Base-by-base conservation (phyloP, 768 basidiomycete species). In the Mycena leptocephala region DNA sequence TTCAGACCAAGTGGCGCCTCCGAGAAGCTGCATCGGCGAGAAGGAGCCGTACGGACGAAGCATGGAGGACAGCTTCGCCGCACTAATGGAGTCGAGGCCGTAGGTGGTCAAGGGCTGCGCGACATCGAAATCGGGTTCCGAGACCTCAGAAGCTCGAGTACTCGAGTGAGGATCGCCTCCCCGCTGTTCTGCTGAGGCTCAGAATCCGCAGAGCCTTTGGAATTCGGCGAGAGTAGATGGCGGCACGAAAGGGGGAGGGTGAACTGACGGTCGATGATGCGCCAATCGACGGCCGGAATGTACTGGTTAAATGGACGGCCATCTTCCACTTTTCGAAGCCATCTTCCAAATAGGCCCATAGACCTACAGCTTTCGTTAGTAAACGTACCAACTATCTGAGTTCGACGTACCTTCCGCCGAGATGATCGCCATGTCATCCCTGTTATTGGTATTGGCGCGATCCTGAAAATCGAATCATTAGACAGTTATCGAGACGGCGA, bases 271-370 rank as follows among this genome's bases (percentile, higher is more conserved):
- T 13, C 10, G n/a, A 22, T 13, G 48, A 28, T 32, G 35, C 39
- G 39, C 39, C 26, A 73, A 26, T 73, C 64, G 41, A 73, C 5
- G 43, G 66, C 72, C 3, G 72, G 72, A 11, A 73, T 66, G 37
- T 73, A 73, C 35, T 67, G 63, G 22, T 73, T 73, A 16, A 73
- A 66, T 28, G 72, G 63, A 3, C 13, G 14, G 37, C 37, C 22
- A 28, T 58, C 43, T 13, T 66, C 55, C 18, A 73, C 3, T 13
- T 73, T 66, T 35, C 41, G 41, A 18, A 73, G 64, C 64, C 72
- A 51, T 73, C 72, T 28, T 58, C 55, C n/a, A 73, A 16, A 30
- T 13, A 73, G 2, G 22, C 43, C 64, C 63, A 73, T 1, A 66
- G 43, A 20, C 33, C 72, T 73, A 46, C 33, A 37, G 5, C 26